phyloP scores from a whole-genome alignment of 2,329 filamentous ascomycete species.

The Aspergillus niger region DNA sequence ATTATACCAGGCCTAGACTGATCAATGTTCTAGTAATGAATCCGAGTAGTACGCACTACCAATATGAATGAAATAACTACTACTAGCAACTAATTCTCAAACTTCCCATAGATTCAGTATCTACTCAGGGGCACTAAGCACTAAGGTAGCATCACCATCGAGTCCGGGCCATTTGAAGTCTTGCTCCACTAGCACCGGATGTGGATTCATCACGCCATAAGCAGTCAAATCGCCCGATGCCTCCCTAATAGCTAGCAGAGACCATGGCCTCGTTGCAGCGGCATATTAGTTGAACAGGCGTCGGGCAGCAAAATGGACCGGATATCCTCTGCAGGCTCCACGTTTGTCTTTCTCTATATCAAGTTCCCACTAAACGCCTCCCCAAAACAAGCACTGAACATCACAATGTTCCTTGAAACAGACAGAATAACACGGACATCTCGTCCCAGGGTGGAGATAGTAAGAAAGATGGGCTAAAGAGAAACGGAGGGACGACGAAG shows the following conservation, averaged over 20 bases:
- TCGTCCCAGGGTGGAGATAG: conserved; percentile 13
- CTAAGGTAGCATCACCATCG: conserved; percentile 14
- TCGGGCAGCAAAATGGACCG: conserved; percentile 23
- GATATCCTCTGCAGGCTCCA: conserved; percentile 16
- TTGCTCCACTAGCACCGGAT: conserved; percentile 17
- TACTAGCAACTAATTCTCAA: neutral
- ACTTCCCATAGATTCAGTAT: conserved; percentile 24
- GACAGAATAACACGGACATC: conserved; percentile 9
- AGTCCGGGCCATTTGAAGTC: conserved; percentile 13
- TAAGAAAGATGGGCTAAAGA: conserved; percentile 11
- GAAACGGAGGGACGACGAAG: conserved; percentile 13
- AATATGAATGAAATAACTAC: no score
- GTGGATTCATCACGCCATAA: conserved; percentile 10
- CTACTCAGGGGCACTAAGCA: conserved; percentile 24
- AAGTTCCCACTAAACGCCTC: conserved; percentile 31
- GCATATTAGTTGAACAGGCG: conserved; percentile 10
- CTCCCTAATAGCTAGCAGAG: neutral
- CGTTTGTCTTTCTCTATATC: conserved; percentile 34
- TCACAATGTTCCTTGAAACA: conserved; percentile 12
- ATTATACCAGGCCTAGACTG: no score
- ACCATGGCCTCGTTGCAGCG: neutral
- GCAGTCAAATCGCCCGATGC: conserved; percentile 3
- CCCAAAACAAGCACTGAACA: conserved; percentile 23
- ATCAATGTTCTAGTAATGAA: neutral
- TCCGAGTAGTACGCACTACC: neutral